A percentile compares a stretch with the other conserved stretches of the same genome.
phyloP scores from a whole-genome alignment of 73 alveolate genomes.

The Breviolum minutum region DNA sequence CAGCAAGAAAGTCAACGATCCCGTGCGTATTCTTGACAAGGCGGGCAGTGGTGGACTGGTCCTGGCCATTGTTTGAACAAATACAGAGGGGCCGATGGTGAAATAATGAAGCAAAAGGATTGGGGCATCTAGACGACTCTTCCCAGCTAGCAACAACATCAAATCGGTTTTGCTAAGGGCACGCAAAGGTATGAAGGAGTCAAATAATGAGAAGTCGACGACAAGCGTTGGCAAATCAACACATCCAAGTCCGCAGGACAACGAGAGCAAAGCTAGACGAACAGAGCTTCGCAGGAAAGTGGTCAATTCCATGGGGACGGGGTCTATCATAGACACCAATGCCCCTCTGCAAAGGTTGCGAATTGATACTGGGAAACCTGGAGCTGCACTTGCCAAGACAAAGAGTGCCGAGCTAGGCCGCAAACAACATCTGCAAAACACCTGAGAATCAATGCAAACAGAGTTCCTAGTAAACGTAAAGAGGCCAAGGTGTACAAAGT shows the following conservation, averaged over 20 bases:
- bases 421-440: not conserved
- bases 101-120: not conserved
- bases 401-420: not conserved
- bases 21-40: not conserved
- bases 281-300: not conserved
- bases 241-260: not conserved
- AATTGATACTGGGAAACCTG: not conserved
- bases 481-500: not conserved
- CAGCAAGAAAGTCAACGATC: not conserved
- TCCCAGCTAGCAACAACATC: not conserved
- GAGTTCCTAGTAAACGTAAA: not conserved
- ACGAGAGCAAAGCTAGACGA: not conserved
- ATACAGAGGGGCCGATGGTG: not conserved
- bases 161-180: not conserved
- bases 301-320: not conserved
- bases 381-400: not conserved
- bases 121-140: not conserved
- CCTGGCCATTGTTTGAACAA: not conserved
- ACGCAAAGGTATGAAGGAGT: not conserved
- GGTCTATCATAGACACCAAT: not conserved
- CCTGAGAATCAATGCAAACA: not conserved
- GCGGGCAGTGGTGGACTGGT: not conserved
- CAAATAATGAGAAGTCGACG: not conserved
- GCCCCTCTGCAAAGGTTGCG: conserved; percentile 2
- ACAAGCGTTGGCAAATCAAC: not conserved